These are phyloP conservation scores for Boletus subcaerulescens DNA, from an alignment of 768 basidiomycete species.

Conservation along the genomic window DNA sequence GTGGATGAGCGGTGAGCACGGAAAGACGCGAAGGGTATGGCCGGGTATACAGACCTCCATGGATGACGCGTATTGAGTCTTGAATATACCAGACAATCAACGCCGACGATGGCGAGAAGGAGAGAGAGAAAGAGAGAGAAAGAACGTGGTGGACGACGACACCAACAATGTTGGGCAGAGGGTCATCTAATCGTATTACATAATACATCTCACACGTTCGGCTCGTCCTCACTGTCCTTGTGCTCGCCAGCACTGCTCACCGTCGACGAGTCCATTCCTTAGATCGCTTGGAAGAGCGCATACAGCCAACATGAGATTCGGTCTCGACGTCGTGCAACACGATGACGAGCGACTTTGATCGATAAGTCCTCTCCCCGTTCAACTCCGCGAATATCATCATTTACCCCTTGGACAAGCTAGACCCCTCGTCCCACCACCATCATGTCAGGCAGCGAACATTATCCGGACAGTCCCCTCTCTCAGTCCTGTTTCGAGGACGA, in stretches of 20 bases:
- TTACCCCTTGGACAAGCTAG: not conserved
- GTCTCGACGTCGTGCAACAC: constrained; percentile 1
- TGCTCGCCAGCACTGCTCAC: not conserved
- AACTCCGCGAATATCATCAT: constrained; percentile 16
- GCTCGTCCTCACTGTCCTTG: not conserved
- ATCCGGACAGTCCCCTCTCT: constrained; percentile 9
- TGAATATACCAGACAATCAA: not conserved
- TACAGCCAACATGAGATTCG: not conserved
- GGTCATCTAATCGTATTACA: constrained; percentile 37
- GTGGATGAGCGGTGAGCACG: constrained; percentile 5
- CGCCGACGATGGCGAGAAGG: constrained; percentile 11
- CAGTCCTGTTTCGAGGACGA: constrained; percentile 24
- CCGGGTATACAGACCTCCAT: constrained; percentile 37
- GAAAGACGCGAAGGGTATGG: not conserved
- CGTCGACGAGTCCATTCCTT: not conserved
- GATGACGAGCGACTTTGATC: constrained; percentile 12
- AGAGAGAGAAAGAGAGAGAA: constrained; percentile 1
- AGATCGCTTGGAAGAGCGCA: not conserved
- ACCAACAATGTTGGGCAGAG: constrained; percentile 32
- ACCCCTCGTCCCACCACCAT: not conserved
- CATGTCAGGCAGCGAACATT: constrained; percentile 12
- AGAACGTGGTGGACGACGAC: constrained; percentile 8
- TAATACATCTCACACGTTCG: constrained; percentile 29
- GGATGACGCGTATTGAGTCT: constrained; percentile 15
- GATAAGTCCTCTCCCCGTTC: not conserved